Evolutionary conservation across 179 eudicot genomes (phyloP).

Genomic region (Dionaea muscipula): DNA sequence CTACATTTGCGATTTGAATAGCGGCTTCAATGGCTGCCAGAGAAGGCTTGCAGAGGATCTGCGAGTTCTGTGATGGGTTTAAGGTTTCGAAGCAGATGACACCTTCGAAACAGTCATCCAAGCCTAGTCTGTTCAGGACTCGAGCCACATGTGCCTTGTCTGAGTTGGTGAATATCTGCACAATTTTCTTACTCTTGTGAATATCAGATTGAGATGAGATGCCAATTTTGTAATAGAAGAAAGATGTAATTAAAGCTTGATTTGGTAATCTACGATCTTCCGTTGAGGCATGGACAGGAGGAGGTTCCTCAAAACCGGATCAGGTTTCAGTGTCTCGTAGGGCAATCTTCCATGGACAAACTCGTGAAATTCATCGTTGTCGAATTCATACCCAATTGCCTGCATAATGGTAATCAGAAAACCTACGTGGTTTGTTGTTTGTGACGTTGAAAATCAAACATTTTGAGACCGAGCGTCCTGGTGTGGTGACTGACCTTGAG

Average conservation of each 20-base stretch:
- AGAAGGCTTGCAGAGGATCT: constrained; percentile 64
- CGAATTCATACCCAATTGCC: constrained; percentile 75
- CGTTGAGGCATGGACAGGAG: constrained; percentile 74
- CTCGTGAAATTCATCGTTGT: constrained; percentile 63
- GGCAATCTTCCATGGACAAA: constrained; percentile 73
- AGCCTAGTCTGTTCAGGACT: constrained; percentile 41
- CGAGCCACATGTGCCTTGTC: constrained; percentile 55
- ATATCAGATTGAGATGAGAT: no score
- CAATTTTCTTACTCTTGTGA: no score
- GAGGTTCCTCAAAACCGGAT: constrained; percentile 60
- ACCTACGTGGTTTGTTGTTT: not conserved
- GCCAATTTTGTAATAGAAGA: no score
- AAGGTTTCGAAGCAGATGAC: constrained; percentile 87
- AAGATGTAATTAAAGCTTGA: not conserved
- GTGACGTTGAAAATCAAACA: not conserved
- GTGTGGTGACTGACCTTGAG: constrained; percentile 43
- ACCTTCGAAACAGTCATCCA: constrained; percentile 89
- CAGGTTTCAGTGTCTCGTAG: constrained; percentile 60
- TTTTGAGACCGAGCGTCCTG: not conserved
- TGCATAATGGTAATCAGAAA: constrained; percentile 21
- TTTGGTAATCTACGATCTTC: constrained; percentile 50
- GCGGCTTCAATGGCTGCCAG: constrained; percentile 66
- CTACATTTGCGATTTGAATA: constrained; percentile 48
- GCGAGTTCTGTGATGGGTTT: constrained; percentile 23
- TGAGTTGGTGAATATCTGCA: constrained; percentile 69